Conservation (phyloP, 192 early-diverging fungal genomes). For the Entophlyctis helioformis region DNA sequence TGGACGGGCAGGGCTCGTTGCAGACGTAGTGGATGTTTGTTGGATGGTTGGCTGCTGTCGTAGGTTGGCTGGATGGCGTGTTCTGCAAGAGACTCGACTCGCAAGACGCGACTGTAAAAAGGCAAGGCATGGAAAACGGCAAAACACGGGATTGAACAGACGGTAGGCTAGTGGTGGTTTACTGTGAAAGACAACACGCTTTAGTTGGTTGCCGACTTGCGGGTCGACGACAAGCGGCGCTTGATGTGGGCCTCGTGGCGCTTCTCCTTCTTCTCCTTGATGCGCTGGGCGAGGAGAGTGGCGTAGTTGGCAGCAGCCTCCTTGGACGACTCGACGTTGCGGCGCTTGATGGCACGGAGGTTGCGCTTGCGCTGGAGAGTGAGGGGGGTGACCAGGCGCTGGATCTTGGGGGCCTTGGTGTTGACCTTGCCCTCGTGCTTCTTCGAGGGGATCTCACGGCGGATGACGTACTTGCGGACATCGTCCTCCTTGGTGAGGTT, state of each 20-base stretch:
- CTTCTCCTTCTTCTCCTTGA: conserved; percentile 92
- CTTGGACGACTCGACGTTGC: conserved; percentile 65
- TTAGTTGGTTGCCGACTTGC: conserved; percentile 30
- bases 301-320: conserved; percentile 62
- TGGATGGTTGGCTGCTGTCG: too few species aligned
- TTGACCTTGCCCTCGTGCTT: conserved; percentile 80
- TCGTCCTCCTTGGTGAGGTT: conserved; percentile 97
- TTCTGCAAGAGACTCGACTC: too few species aligned
- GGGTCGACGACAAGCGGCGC: conserved; percentile 61
- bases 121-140: too few species aligned
- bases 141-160: too few species aligned
- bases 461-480: conserved; percentile 99
- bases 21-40: too few species aligned
- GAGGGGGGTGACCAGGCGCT: conserved; percentile 94
- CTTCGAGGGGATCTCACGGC: conserved; percentile 76
- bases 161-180: too few species aligned
- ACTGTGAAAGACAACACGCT: neutral
- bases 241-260: conserved; percentile 54
- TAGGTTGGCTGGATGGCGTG: too few species aligned
- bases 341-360: conserved; percentile 74
- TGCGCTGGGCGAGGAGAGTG: conserved; percentile 77
- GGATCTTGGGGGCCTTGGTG: conserved; percentile 98
- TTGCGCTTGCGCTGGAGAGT: conserved; percentile 94
- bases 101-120: too few species aligned
- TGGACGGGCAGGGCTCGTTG: too few species aligned